These are phyloP conservation scores for Falciphora oryzae DNA, from an alignment of 2,329 filamentous ascomycete genomes.

Conservation along the genomic window DNA sequence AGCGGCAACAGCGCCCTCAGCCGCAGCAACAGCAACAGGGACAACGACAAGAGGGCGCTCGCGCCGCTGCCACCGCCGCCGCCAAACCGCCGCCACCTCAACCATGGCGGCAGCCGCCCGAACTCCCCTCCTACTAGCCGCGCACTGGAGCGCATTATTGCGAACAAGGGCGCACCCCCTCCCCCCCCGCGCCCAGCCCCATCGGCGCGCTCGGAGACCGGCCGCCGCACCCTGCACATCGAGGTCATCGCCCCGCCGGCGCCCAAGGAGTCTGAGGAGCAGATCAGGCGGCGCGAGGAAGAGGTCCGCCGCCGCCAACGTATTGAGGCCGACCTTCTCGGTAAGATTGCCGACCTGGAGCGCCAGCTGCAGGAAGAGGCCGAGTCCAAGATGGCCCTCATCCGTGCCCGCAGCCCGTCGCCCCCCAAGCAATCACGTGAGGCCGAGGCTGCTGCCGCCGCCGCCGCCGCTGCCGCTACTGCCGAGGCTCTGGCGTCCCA, in stretches of 20 bases:
- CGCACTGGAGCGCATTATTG: not conserved
- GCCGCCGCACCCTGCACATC: constrained; percentile 5
- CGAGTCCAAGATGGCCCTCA: constrained; percentile 3
- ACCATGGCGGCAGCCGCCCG: not conserved
- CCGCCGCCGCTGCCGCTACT: not conserved
- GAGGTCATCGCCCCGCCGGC: constrained; percentile 4
- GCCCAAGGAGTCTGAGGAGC: not conserved
- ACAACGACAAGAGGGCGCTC: not conserved
- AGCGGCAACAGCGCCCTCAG: not conserved
- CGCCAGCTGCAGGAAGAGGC: constrained; percentile 1
- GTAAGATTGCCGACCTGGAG: constrained; percentile 7
- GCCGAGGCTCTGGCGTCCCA: not conserved
- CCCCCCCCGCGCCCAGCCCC: not conserved
- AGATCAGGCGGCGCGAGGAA: constrained; percentile 9
- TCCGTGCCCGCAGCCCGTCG: not conserved
- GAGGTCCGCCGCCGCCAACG: constrained; percentile 3
- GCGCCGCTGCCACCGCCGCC: too few relatives aligned
- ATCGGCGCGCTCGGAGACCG: not conserved
- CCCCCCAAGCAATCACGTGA: not conserved
- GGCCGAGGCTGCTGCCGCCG: not conserved
- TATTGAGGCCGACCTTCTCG: constrained; percentile 2
- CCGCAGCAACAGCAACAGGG: not conserved
- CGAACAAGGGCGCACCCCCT: not conserved
- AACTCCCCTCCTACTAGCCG: not conserved
- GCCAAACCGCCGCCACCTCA: not conserved